Conservation (phyloP, 306 rosid genomes). For the Sphenostylis stenocarpa region DNA sequence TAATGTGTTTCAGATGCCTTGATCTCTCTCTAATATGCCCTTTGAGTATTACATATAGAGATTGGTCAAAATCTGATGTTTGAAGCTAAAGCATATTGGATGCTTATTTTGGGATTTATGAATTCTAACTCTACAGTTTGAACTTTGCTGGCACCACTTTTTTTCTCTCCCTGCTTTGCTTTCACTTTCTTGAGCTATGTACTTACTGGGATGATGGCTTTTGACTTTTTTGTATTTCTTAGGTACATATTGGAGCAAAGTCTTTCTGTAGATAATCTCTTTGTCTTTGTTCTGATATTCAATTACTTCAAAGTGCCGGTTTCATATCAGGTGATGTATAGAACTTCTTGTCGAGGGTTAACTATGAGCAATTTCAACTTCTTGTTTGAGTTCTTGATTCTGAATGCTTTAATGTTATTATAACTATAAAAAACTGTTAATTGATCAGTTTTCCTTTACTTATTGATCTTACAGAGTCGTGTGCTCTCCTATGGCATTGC, state of each 20-base stretch:
- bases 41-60: slow-evolving; percentile 20
- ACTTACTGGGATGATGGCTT: neutral
- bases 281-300: slow-evolving; percentile 88
- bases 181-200: slow-evolving; percentile 24
- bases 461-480: slow-evolving; percentile 58
- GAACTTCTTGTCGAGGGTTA: slow-evolving; percentile 20
- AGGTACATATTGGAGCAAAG: slow-evolving; percentile 97
- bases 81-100: slow-evolving; percentile 3
- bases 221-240: slow-evolving; percentile 27
- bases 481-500: slow-evolving; percentile 95
- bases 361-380: slow-evolving; percentile 17
- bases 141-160: neutral
- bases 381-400: slow-evolving; percentile 24
- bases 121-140: slow-evolving; percentile 16
- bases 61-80: slow-evolving; percentile 22
- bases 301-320: slow-evolving; percentile 90
- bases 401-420: neutral
- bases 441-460: slow-evolving; percentile 27
- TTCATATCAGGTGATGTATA: slow-evolving; percentile 68
- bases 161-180: neutral
- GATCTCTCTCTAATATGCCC: neutral
- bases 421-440: neutral
- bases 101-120: slow-evolving; percentile 4
- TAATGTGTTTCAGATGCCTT: slow-evolving; percentile 1
- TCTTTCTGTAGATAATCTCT: slow-evolving; percentile 91